Conservation (phyloP, 768 basidiomycete species). For the Gloeostereum incarnatum region DNA sequence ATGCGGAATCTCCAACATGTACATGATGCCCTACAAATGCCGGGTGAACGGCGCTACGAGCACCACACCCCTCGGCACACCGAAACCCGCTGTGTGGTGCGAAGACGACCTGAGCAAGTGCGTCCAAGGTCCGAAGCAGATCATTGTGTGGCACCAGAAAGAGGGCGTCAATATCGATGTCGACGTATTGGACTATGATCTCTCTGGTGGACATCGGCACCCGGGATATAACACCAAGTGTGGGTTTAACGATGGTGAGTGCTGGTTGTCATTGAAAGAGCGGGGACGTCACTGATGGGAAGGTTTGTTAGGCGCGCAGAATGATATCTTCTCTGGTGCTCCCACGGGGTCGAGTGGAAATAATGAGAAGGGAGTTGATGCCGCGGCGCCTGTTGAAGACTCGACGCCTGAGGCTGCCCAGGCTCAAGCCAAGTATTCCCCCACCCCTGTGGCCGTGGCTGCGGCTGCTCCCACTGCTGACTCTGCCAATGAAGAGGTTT, state of each 20-base stretch:
- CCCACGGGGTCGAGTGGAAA: not conserved
- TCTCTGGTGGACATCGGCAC: slow-evolving; percentile 26
- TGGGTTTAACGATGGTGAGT: slow-evolving; percentile 38
- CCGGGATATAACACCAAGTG: slow-evolving; percentile 41
- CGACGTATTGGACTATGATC: slow-evolving; percentile 22
- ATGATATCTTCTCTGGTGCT: slow-evolving; percentile 26
- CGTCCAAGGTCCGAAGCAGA: slow-evolving; percentile 41
- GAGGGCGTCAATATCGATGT: slow-evolving; percentile 40
- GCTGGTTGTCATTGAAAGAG: not conserved
- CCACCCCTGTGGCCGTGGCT: too few species aligned
- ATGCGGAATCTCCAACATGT: slow-evolving; percentile 48
- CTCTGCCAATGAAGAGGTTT: too few species aligned
- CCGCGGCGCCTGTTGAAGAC: too few species aligned
- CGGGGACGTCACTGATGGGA: not conserved
- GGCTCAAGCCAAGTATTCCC: too few species aligned
- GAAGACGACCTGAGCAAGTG: slow-evolving; percentile 33
- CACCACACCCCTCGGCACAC: slow-evolving; percentile 26
- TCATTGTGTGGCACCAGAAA: slow-evolving; percentile 44
- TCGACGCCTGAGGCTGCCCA: too few species aligned
- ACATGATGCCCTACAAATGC: slow-evolving; percentile 35
- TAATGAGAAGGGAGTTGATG: too few species aligned
- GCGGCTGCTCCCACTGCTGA: too few species aligned
- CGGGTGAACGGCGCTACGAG: slow-evolving; percentile 34
- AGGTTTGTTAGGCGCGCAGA: slow-evolving; percentile 25
- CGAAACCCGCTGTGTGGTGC: slow-evolving; percentile 43